phyloP scores from a whole-genome alignment of 208 protist genomes.

The Acanthamoeba triangularis region DNA sequence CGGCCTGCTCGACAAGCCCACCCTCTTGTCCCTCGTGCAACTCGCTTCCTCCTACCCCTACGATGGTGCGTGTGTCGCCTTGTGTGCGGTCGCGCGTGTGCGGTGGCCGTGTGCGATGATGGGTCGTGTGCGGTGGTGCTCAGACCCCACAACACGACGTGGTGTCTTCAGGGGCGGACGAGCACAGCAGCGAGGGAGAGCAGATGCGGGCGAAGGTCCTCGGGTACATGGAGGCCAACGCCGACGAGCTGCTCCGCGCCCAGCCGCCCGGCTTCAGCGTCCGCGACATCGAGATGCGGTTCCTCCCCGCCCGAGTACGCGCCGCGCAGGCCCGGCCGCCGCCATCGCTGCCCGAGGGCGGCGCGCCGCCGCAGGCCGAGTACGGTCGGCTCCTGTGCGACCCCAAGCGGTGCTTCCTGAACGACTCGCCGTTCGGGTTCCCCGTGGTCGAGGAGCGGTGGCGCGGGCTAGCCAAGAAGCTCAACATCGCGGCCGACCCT shows the following conservation, averaged over 20 bases:
- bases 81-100: not conserved
- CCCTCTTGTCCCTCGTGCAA: not conserved
- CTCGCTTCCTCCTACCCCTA: not conserved
- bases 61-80: not conserved
- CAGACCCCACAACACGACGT: too few species aligned
- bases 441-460: slow-evolving; percentile 4
- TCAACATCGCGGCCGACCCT: not conserved
- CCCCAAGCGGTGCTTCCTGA: not conserved
- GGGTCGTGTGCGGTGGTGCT: too few species aligned
- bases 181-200: not conserved
- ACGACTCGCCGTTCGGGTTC: not conserved
- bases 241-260: not conserved
- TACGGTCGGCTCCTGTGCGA: not conserved
- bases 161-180: not conserved
- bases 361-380: not conserved
- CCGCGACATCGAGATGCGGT: not conserved
- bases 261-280: not conserved
- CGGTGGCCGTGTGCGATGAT: too few species aligned
- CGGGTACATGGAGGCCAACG: slow-evolving; percentile 3
- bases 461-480: not conserved
- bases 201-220: slow-evolving; percentile 1
- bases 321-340: not conserved
- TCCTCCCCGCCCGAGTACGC: not conserved
- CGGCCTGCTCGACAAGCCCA: slow-evolving; percentile 25
- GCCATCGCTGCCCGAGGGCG: not conserved